phyloP scores from a whole-genome alignment of 1,284 basidiomycete species.

The Vanrija sp. region DNA sequence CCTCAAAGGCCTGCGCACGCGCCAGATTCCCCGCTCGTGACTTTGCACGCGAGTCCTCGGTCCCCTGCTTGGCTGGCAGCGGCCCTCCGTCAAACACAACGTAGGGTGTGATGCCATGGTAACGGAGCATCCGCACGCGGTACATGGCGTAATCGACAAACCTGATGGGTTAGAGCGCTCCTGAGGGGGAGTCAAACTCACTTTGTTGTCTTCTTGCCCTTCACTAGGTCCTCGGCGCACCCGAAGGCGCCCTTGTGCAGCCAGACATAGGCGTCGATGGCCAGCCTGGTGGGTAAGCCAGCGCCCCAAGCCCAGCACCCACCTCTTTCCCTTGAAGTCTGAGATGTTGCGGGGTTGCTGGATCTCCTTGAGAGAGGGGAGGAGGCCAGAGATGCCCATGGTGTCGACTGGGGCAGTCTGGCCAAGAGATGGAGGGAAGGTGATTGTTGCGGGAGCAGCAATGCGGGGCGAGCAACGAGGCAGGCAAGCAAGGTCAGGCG shows the following conservation, averaged over 20 bases:
- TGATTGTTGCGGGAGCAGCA: neutral
- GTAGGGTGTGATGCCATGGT: constrained; percentile 81
- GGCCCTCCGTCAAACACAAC: constrained; percentile 96
- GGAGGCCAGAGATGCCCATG: constrained; percentile 92
- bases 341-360: constrained; percentile 72
- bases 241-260: constrained; percentile 90
- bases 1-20: constrained; percentile 66
- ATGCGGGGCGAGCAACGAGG: no score
- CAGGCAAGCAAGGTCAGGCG: no score
- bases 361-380: constrained; percentile 88
- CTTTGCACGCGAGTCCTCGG: constrained; percentile 74
- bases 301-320: constrained; percentile 9
- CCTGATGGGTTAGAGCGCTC: constrained; percentile 51
- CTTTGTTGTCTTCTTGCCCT: constrained; percentile 76
- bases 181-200: constrained; percentile 50
- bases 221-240: constrained; percentile 87
- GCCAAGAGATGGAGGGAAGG: neutral
- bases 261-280: constrained; percentile 73
- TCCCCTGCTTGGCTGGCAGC: constrained; percentile 87
- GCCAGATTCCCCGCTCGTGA: constrained; percentile 50
- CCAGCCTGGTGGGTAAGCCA: constrained; percentile 20
- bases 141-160: constrained; percentile 97
- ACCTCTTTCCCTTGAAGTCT: constrained; percentile 74
- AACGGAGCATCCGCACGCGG: constrained; percentile 76
- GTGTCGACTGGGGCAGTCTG: neutral